Evolutionary conservation across 2,329 filamentous ascomycete genomes (phyloP), one percentile per base, ranked within the genome.

Genomic region (Ceratocystis variospora): DNA sequence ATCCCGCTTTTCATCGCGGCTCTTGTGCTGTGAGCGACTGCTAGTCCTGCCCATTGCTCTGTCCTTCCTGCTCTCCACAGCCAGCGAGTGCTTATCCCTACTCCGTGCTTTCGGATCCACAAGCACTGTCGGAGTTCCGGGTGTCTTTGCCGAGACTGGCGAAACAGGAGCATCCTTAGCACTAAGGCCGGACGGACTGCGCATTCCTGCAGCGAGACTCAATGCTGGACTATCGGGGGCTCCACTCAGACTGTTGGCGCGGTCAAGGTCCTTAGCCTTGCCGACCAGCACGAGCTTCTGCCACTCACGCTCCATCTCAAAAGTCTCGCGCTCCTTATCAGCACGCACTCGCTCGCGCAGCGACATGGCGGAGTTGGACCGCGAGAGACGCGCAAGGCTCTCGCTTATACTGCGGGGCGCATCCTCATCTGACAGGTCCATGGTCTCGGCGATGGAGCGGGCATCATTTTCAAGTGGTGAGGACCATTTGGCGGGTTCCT

Each of bases 261-360:
- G 46, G 22, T 28, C 61, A n/a, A 57, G 33, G 15, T 63, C 55
- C 59, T 66, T 65, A 5, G 61, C 61, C 50, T 65, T 65, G 25
- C 61, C 61, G 25, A 50, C 62, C 2, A 62, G 48, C 15, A 62
- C 66, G 33, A 68, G 53, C 50, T 68, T 68, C 61, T 63, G 46
- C 66, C 66, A 68, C 61, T 68, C 66, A 28, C 46, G 64, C 25
- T 68, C 69, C 61, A 68, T 67, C 53, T 67, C 69, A 33, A 70
- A 68, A 25, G 66, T 63, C 5, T 69, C 69, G 62, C 70, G 68
- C 41, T 71, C 68, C 28, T 70, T 66, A 33, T 69, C 69, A n/a
- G 28, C 46, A 28, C 63, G 61, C 41, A 68, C 50, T 6, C 63
- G 45, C 41, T 68, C 66, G 3, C 66, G 59, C 50, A 68, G 45